Percentiles rank a stretch among this genome's conserved stretches.
Conservation (phyloP, 768 basidiomycete genomes). For the Tylopilus subfusipes region DNA sequence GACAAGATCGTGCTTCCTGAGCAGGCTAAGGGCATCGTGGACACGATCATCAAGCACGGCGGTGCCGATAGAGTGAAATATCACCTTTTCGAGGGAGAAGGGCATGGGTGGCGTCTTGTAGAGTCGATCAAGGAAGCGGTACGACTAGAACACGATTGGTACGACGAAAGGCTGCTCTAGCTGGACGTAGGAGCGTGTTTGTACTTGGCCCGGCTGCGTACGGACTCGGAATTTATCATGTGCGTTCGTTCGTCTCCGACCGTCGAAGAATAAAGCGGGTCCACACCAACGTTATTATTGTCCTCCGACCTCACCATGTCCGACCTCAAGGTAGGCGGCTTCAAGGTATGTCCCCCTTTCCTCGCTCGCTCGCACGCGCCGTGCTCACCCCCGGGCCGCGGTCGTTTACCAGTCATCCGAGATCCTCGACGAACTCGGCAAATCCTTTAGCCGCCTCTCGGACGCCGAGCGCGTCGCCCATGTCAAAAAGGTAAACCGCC, state of each 20-base stretch:
- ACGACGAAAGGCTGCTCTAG: conserved; percentile 21
- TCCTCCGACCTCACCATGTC: conserved; percentile 45
- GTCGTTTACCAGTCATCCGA: conserved; percentile 62
- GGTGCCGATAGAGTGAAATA: conserved; percentile 33
- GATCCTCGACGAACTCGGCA: conserved; percentile 50
- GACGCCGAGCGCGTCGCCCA: conserved; percentile 63
- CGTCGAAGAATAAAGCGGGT: neutral
- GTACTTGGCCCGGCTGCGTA: too few species aligned
- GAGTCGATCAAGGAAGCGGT: conserved; percentile 36
- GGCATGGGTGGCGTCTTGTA: conserved; percentile 39
- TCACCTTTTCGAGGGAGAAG: conserved; percentile 42
- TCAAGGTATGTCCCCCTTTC: conserved; percentile 46
- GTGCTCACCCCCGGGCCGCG: too few species aligned
- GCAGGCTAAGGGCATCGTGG: conserved; percentile 45
- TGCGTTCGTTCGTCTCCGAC: neutral
- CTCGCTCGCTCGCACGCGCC: neutral
- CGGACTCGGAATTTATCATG: conserved; percentile 6
- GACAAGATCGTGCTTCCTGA: conserved; percentile 66
- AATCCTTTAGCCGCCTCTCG: conserved; percentile 49
- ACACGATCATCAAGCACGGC: conserved; percentile 19
- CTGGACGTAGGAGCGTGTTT: too few species aligned
- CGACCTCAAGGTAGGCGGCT: conserved; percentile 69
- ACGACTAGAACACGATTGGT: conserved; percentile 36
- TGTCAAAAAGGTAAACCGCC: conserved; percentile 60
- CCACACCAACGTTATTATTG: neutral